Evolutionary conservation across 2,329 filamentous ascomycete species (phyloP).

Genomic region (Xylariaceae sp.): DNA sequence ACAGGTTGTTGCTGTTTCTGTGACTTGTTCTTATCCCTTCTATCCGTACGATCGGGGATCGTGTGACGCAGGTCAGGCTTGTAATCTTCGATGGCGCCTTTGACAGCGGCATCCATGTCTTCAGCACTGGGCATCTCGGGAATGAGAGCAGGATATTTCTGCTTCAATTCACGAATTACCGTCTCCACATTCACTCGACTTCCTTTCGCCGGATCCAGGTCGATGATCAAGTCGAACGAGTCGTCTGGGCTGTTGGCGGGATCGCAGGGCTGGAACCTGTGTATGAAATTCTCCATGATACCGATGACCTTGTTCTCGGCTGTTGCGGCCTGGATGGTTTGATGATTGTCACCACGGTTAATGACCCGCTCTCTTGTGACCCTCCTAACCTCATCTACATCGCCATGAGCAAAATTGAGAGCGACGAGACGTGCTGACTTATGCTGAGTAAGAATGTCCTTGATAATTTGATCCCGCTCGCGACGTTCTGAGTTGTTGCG

Average conservation of each 20-base stretch:
- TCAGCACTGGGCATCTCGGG: constrained; percentile 64
- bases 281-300: constrained; percentile 94
- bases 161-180: constrained; percentile 66
- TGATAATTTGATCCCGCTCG: constrained; percentile 83
- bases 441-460: constrained; percentile 64
- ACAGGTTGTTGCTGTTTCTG: constrained; percentile 34
- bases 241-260: constrained; percentile 66
- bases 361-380: constrained; percentile 77
- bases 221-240: constrained; percentile 77
- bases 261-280: constrained; percentile 77
- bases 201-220: constrained; percentile 72
- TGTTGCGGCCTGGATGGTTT: constrained; percentile 88
- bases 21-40: constrained; percentile 43
- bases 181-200: constrained; percentile 84
- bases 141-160: constrained; percentile 74
- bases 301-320: constrained; percentile 69
- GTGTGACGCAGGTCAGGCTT: constrained; percentile 71
- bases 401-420: constrained; percentile 81
- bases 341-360: constrained; percentile 88
- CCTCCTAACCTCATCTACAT: constrained; percentile 68
- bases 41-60: constrained; percentile 56
- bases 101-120: constrained; percentile 76
- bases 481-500: constrained; percentile 89
- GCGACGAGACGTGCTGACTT: constrained; percentile 71
- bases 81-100: constrained; percentile 71